Evolutionary conservation across 192 early-diverging fungal species (phyloP).

Genomic region (Oehlia diaphana): DNA sequence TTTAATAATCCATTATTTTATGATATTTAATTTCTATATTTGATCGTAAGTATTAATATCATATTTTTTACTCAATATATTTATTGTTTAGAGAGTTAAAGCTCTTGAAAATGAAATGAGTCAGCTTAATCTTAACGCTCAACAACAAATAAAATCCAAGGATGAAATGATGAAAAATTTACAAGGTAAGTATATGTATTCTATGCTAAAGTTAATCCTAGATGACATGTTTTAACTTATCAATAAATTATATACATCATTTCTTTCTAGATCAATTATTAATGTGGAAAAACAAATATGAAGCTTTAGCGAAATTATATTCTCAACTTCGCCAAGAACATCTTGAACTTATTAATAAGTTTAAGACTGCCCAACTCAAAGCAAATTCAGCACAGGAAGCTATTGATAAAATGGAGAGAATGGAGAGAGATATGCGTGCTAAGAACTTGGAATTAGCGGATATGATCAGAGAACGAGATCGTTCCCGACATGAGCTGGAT

Average conservation of each 20-base stretch:
- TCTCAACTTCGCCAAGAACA: conserved; percentile 95
- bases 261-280: conserved; percentile 75
- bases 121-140: conserved; percentile 64
- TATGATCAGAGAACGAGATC: conserved; percentile 90
- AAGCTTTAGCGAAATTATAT: conserved; percentile 97
- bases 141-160: conserved; percentile 76
- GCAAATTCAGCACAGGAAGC: conserved; percentile 85
- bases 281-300: conserved; percentile 98
- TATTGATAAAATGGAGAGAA: conserved; percentile 76
- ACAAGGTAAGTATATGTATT: conserved; percentile 57
- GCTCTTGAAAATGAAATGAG: conserved; percentile 83
- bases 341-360: conserved; percentile 88
- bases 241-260: not conserved
- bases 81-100: conserved; percentile 63
- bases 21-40: not conserved
- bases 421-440: conserved; percentile 69
- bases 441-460: conserved; percentile 79
- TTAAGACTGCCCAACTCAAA: conserved; percentile 81
- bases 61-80: not conserved
- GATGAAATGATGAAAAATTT: conserved; percentile 82
- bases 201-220: not conserved
- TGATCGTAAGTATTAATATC: conserved; percentile 13
- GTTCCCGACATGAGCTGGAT: conserved; percentile 71
- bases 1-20: conserved; percentile 16
- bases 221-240: not conserved